These are phyloP conservation scores for Chaetomiaceae sp. DNA, from an alignment of 2,329 filamentous ascomycete genomes.

Conservation along the genomic window DNA sequence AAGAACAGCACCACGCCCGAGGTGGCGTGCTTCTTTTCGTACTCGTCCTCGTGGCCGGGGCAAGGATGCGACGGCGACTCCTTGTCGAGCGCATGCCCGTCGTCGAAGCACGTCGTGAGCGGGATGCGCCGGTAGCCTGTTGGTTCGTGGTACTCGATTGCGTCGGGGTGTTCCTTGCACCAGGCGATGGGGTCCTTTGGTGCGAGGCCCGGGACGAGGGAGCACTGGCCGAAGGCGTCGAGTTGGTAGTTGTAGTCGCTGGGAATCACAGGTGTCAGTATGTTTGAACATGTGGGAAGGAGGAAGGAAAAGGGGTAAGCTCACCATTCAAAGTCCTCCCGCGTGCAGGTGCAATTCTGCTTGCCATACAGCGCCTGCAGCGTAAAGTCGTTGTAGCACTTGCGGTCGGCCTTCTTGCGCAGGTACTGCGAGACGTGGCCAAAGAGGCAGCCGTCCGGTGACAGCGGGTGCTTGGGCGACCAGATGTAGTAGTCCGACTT, in stretches of 20 bases:
- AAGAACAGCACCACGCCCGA: conserved; percentile 78
- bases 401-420: conserved; percentile 73
- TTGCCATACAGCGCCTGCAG: conserved; percentile 69
- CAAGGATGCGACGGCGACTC: conserved; percentile 60
- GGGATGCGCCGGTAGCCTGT: conserved; percentile 89
- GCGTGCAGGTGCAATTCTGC: conserved; percentile 75
- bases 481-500: conserved; percentile 77
- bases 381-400: conserved; percentile 77
- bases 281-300: neutral
- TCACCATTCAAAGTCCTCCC: conserved; percentile 90
- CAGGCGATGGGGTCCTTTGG: conserved; percentile 50
- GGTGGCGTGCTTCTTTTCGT: conserved; percentile 59
- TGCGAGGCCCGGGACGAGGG: conserved; percentile 66
- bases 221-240: conserved; percentile 70
- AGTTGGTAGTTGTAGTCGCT: conserved; percentile 94
- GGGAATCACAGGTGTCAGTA: conserved; percentile 27
- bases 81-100: conserved; percentile 65
- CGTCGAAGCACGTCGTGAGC: conserved; percentile 78
- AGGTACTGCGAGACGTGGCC: conserved; percentile 86
- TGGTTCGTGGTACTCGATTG: conserved; percentile 74
- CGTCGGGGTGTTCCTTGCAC: conserved; percentile 59
- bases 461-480: conserved; percentile 78
- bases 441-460: conserved; percentile 80
- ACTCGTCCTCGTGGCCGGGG: conserved; percentile 77
- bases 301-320: conserved; percentile 29